A percentile compares a stretch with the other conserved stretches of the same genome.
These are phyloP conservation scores for Huntiella abstrusa DNA, from an alignment of 2,329 filamentous ascomycete genomes.

Conservation along the genomic window DNA sequence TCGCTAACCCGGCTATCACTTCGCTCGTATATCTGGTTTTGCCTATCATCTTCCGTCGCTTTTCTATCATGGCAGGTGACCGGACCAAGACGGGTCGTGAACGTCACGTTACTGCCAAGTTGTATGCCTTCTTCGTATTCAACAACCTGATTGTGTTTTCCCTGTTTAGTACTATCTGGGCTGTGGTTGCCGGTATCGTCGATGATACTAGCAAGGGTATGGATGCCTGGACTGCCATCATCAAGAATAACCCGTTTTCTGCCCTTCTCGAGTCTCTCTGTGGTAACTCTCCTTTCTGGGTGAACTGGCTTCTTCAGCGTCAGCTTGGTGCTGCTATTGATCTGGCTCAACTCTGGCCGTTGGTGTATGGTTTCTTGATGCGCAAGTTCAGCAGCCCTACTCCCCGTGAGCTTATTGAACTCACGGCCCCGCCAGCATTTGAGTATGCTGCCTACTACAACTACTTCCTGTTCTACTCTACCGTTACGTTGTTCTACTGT, in stretches of 20 bases:
- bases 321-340: slow-evolving; percentile 89
- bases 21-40: slow-evolving; percentile 75
- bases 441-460: slow-evolving; percentile 97
- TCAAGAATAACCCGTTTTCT: slow-evolving; percentile 40
- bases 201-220: slow-evolving; percentile 34
- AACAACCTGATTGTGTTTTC: slow-evolving; percentile 95
- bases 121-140: slow-evolving; percentile 93
- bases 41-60: slow-evolving; percentile 75
- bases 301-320: slow-evolving; percentile 80
- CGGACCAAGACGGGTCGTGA: slow-evolving; percentile 84
- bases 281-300: slow-evolving; percentile 75
- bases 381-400: slow-evolving; percentile 76
- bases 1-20: slow-evolving; percentile 69
- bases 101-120: slow-evolving; percentile 71
- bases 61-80: slow-evolving; percentile 71
- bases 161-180: slow-evolving; percentile 68
- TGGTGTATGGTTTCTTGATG: slow-evolving; percentile 69
- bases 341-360: slow-evolving; percentile 68
- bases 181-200: slow-evolving; percentile 49
- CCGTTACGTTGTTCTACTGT: slow-evolving; percentile 70
- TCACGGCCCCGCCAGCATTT: slow-evolving; percentile 80
- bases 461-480: slow-evolving; percentile 89
- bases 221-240: slow-evolving; percentile 50
- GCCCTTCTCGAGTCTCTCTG: slow-evolving; percentile 59
- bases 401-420: slow-evolving; percentile 75